These are phyloP conservation scores for Penicillium sclerotigenum DNA, from an alignment of 2,329 filamentous ascomycete species.

Conservation along the genomic window DNA sequence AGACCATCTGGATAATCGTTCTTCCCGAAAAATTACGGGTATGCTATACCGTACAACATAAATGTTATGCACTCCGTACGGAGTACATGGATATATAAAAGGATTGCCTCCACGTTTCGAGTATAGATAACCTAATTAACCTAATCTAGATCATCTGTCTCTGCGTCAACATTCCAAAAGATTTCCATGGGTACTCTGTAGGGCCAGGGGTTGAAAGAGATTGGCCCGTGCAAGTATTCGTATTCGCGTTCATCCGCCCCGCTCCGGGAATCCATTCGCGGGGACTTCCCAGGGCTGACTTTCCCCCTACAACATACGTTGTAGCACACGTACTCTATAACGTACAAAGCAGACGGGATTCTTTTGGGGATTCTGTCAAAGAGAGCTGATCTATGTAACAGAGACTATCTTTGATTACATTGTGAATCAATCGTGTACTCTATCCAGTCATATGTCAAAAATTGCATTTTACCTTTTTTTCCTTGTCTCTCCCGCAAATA, in stretches of 20 bases:
- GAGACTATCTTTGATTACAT: neutral
- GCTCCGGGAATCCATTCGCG: conserved; percentile 13
- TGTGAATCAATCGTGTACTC: neutral
- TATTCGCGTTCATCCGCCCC: conserved; percentile 23
- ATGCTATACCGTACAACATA: neutral
- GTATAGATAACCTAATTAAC: neutral
- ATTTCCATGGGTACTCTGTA: neutral
- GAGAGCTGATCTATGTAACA: neutral
- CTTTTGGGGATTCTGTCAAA: too few relatives aligned
- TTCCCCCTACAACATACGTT: neutral
- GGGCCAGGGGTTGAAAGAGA: neutral
- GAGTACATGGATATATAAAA: too few relatives aligned
- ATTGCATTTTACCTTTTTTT: neutral
- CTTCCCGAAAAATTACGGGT: neutral
- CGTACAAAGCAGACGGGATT: conserved; percentile 4
- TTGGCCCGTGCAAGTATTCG: conserved; percentile 22
- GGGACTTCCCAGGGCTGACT: conserved; percentile 9
- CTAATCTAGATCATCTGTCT: neutral
- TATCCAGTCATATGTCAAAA: neutral
- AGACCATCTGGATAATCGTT: neutral
- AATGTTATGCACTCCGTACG: too few relatives aligned
- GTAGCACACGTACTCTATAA: conserved; percentile 2
- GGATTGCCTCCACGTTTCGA: neutral
- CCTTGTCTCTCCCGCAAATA: neutral
- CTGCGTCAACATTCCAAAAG: neutral